phyloP scores from a whole-genome alignment of 192 early-diverging fungal species.

The Chytriomyces sp. region DNA sequence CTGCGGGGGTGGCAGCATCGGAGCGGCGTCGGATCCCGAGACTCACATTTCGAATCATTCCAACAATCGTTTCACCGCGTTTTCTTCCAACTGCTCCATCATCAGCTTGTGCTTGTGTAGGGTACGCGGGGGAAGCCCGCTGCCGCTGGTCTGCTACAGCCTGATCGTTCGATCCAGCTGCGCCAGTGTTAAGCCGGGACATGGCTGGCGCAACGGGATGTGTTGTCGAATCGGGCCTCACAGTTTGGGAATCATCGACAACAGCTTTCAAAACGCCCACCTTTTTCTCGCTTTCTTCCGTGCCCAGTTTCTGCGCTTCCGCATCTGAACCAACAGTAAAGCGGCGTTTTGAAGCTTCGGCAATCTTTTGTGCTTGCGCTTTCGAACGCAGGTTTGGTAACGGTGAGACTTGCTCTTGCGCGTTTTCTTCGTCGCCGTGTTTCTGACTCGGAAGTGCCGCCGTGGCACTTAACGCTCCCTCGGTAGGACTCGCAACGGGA shows the following conservation, averaged over 20 bases:
- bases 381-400: conserved; percentile 23
- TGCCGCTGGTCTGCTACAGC: background rate
- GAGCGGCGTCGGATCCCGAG: conserved; percentile 6
- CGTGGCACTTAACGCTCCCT: conserved; percentile 1
- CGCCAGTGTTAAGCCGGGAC: background rate
- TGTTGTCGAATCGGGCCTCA: background rate
- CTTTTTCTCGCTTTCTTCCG: conserved; percentile 48
- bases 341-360: conserved; percentile 39
- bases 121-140: background rate
- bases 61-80: conserved; percentile 61
- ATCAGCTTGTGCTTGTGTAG: background rate
- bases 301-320: conserved; percentile 48
- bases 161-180: background rate
- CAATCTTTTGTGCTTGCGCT: background rate
- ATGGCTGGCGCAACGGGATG: background rate
- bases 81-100: conserved; percentile 21
- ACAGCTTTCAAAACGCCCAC: background rate
- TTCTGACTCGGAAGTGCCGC: conserved; percentile 13
- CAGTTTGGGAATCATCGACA: background rate
- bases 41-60: conserved; percentile 38
- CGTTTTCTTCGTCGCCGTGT: background rate
- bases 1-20: background rate
- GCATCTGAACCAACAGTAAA: conserved; percentile 60
- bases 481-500: conserved; percentile 18
- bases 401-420: background rate